These are phyloP conservation scores for Biscogniauxia mediterranea DNA, from an alignment of 2,329 filamentous ascomycete species.

Conservation along the genomic window DNA sequence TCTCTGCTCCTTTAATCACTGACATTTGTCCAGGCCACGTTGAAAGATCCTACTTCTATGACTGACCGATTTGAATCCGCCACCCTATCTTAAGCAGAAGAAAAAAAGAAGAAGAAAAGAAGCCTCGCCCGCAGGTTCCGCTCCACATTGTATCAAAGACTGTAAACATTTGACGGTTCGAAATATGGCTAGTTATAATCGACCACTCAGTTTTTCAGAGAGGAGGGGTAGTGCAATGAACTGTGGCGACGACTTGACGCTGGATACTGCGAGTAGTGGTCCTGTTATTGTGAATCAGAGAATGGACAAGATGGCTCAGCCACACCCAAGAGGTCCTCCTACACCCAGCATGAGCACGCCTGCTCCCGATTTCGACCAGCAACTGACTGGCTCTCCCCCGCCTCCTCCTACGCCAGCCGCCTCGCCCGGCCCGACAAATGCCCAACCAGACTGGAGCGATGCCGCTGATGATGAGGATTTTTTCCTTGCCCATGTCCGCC, in stretches of 20 bases:
- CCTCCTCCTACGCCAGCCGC: slow-evolving; percentile 65
- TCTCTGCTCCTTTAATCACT: not conserved
- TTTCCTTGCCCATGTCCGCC: slow-evolving; percentile 74
- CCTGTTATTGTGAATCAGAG: slow-evolving; percentile 42
- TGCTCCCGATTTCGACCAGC: slow-evolving; percentile 61
- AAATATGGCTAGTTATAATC: slow-evolving; percentile 44
- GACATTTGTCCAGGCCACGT: not conserved
- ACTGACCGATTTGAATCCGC: not conserved
- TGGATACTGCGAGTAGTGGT: slow-evolving; percentile 45
- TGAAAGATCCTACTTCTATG: not conserved
- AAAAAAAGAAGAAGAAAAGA: not conserved
- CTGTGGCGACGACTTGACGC: slow-evolving; percentile 52
- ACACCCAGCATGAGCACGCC: slow-evolving; percentile 67
- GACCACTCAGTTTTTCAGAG: slow-evolving; percentile 60
- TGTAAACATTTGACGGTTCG: slow-evolving; percentile 3
- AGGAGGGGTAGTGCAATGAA: slow-evolving; percentile 56
- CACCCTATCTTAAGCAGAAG: not conserved
- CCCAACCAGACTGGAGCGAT: slow-evolving; percentile 70
- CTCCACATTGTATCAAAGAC: slow-evolving; percentile 11
- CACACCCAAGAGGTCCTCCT: slow-evolving; percentile 56
- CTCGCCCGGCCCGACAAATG: slow-evolving; percentile 60
- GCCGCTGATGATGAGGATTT: slow-evolving; percentile 79
- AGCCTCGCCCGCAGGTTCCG: not conserved
- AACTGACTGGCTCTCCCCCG: slow-evolving; percentile 59
- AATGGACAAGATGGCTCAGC: slow-evolving; percentile 54